Evolutionary conservation across 1,284 basidiomycete genomes (phyloP), one percentile per base, ranked within the genome.

Genomic region (Trametes sp.): DNA sequence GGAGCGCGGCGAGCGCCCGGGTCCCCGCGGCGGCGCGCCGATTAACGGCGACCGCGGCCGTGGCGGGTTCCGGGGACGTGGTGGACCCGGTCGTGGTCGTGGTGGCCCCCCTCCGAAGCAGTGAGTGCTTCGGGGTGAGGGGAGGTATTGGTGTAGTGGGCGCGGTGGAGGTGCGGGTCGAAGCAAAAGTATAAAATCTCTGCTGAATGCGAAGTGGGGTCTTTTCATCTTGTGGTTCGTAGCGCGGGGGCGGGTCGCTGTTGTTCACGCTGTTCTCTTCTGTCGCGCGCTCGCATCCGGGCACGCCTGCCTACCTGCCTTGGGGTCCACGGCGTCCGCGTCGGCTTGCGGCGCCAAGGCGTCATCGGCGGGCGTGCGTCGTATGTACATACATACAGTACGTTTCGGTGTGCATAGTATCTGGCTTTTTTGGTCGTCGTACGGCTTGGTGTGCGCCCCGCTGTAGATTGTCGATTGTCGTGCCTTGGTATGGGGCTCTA

Each of bases 1-100:
- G 82, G 95, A 96, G 80, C 85, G 93, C 53, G 86, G 86, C 46
- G 94, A 96, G 49, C 81, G 94, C 55, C 88, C 87, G 6, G 77
- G 78, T 57, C 74, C 72, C 35, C 74, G 75, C 46, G 75, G 74
- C 10, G 75, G 76, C 23, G 71, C 72, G 9, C 74, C 78, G 6
- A 70, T 75, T 16, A 76, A 74, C 55, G 76, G 76, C 42, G 77
- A 68, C 53, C 61, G 66, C 24, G 69, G 74, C 4, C 66, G 75
- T 24, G 72, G 75, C 48, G 69, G 71, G 19, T 74, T 68, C 69
- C 68, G 76, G 35, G 74, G 74, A 4, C 71, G 77, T 42, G 75
- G 77, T 24, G 75, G 74, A 6, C 66, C 67, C n/a, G 72, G 76
- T 33, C 68, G 76, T 24, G 76, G 76, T 5, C 73, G 75, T 60